Conservation (phyloP, 164 flowering plant genomes). For the Echeveria elegans region DNA sequence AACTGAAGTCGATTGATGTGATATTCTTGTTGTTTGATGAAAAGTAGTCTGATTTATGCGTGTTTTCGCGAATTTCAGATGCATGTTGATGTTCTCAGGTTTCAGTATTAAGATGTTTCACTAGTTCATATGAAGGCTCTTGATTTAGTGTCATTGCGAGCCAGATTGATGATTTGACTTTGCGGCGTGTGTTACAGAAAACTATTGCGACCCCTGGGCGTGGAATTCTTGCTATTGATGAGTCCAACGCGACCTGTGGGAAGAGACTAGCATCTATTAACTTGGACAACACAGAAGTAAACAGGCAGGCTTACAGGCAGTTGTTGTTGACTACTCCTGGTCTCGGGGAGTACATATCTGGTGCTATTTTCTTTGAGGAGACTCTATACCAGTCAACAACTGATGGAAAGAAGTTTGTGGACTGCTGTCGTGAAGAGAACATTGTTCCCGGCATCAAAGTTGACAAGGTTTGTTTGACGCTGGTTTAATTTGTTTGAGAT, state of each 20-base stretch:
- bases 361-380: slow-evolving; percentile 84
- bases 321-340: slow-evolving; percentile 10
- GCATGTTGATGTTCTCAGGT: neutral
- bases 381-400: slow-evolving; percentile 86
- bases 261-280: slow-evolving; percentile 8
- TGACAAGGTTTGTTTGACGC: slow-evolving; percentile 48
- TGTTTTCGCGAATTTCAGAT: neutral
- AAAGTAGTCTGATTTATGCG: neutral
- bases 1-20: slow-evolving; percentile 40
- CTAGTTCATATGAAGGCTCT: no score
- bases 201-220: slow-evolving; percentile 11
- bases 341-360: slow-evolving; percentile 52
- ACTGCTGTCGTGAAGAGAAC: slow-evolving; percentile 53
- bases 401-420: slow-evolving; percentile 76
- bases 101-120: no score
- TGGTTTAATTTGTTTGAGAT: neutral
- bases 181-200: slow-evolving; percentile 2
- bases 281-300: slow-evolving; percentile 9
- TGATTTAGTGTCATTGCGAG: neutral
- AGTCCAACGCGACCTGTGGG: slow-evolving; percentile 9
- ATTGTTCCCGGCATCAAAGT: slow-evolving; percentile 89
- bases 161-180: neutral
- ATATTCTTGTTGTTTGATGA: neutral
- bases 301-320: slow-evolving; percentile 10
- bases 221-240: slow-evolving; percentile 11